Base-by-base conservation (phyloP, 2,329 filamentous ascomycete species). In the Stagonosporopsis chrysanthemi region DNA sequence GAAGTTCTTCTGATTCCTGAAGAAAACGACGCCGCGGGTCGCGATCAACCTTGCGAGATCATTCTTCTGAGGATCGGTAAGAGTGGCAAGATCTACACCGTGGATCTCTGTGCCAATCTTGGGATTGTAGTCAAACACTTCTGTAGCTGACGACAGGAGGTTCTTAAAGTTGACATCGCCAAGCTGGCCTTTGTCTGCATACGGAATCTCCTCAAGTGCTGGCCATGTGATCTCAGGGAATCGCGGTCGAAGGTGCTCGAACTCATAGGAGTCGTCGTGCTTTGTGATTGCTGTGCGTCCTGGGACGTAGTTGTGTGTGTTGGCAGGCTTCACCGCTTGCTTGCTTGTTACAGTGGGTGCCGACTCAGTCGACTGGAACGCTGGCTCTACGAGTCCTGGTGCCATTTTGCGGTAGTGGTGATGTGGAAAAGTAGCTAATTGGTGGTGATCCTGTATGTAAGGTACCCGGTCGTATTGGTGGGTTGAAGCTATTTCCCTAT, bases 21-120 rank as follows among this genome's bases (percentile, higher is more conserved):
- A 85, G 71, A 86, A 84, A 1, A 86, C 83, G 0, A 86, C 84
- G 3, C 84, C 84, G 40, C 84, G 77, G 24, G 78, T 79, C 3
- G 83, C 80, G 46, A 86, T 81, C 42, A 85, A 67, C 6, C 82
- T 75, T 2, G 83, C 83, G 4, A 85, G 76, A 49, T 85, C 83
- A 60, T 85, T 82, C 70, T 81, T 83, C 64, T 84, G 83, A 1
- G 76, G 74, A 54, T 84, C 78, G 2, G 74, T 83, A 28, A 85
- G 74, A 44, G 78, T 79, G 24, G 80, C 76, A 3, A 85, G 78
- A 47, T 84, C 78, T 24, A 84, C 72, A 3, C 83, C 82, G 40
- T 79, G 78, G 41, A 85, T 65, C 58, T 85, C 82, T 2, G 83
- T 84, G 46, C 83, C 83, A 51, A 84, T 83, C 62, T 84, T 84